Conservation (phyloP, 495 filamentous ascomycete species). For the Aspergillus bridgeri region DNA sequence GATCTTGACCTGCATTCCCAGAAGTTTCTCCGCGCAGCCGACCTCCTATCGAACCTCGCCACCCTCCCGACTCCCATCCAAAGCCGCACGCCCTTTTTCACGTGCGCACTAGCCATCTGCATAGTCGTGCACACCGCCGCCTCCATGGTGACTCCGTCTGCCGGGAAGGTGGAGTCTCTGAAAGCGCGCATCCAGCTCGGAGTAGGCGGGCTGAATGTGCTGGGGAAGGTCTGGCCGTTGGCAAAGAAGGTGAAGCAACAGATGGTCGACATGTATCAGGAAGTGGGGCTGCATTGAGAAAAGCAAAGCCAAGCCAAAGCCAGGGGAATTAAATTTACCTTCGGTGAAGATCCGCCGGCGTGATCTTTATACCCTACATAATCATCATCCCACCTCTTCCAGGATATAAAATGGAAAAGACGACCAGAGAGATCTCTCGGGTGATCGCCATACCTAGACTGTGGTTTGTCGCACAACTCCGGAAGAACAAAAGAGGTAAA, state of each 20-base stretch:
- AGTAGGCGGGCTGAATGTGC: slow-evolving; percentile 65
- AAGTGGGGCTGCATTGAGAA: slow-evolving; percentile 12
- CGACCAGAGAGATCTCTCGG: background rate
- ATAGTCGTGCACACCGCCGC: slow-evolving; percentile 45
- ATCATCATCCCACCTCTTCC: background rate
- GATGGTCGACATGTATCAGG: slow-evolving; percentile 39
- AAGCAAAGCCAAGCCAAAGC: no score
- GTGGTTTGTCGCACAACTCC: no score
- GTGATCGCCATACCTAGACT: background rate
- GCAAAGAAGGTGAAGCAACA: slow-evolving; percentile 59
- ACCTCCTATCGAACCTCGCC: slow-evolving; percentile 66
- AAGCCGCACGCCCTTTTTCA: slow-evolving; percentile 74
- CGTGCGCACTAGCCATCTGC: slow-evolving; percentile 58
- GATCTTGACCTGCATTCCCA: slow-evolving; percentile 55
- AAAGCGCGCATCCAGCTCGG: slow-evolving; percentile 68
- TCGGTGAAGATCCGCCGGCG: background rate
- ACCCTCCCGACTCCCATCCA: slow-evolving; percentile 64
- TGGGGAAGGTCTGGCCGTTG: slow-evolving; percentile 66
- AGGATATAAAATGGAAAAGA: background rate
- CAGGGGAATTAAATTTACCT: background rate
- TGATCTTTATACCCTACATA: background rate
- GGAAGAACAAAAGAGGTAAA: background rate
- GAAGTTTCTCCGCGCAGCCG: slow-evolving; percentile 67
- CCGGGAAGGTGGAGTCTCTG: slow-evolving; percentile 54
- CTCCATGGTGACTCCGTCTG: slow-evolving; percentile 48